Percentiles rank a stretch among this genome's conserved stretches.
Conservation (phyloP, 1,139 yeast genomes). For the Saccharomyces hybrid region DNA sequence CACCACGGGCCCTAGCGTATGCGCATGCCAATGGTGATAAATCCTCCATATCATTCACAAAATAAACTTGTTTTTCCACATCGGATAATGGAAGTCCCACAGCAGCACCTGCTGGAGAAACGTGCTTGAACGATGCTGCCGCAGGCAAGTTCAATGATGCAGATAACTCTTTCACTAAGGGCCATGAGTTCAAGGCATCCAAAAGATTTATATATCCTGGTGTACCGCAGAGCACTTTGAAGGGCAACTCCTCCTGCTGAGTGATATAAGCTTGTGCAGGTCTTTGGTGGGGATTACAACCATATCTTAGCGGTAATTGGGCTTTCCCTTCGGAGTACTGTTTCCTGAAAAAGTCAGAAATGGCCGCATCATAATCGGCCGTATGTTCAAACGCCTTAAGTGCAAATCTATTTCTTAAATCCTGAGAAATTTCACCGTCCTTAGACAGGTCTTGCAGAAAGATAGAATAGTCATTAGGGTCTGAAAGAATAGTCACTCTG, state of each 20-base stretch:
- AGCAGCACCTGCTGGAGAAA: slow-evolving; percentile 98
- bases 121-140: slow-evolving; percentile 98
- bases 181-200: slow-evolving; percentile 98
- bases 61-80: slow-evolving; percentile 87
- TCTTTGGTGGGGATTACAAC: slow-evolving; percentile 98
- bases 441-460: slow-evolving; percentile 69
- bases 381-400: slow-evolving; percentile 97
- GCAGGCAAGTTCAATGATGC: slow-evolving; percentile 95
- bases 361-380: slow-evolving; percentile 93
- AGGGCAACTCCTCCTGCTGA: slow-evolving; percentile 76
- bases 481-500: slow-evolving; percentile 89
- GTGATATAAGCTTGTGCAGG: slow-evolving; percentile 96
- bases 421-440: slow-evolving; percentile 62
- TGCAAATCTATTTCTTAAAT: slow-evolving; percentile 76
- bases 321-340: slow-evolving; percentile 85
- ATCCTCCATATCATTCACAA: slow-evolving; percentile 90
- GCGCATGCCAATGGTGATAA: slow-evolving; percentile 95
- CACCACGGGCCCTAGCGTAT: slow-evolving; percentile 98
- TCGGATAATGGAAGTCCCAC: slow-evolving; percentile 90
- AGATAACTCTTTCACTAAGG: slow-evolving; percentile 90
- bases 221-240: slow-evolving; percentile 86
- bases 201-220: slow-evolving; percentile 96
- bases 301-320: slow-evolving; percentile 92
- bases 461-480: slow-evolving; percentile 84
- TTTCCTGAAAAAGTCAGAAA: slow-evolving; percentile 94